Conservation (phyloP, 805 yeast genomes). For the Schizosaccharomyces japonicus region DNA sequence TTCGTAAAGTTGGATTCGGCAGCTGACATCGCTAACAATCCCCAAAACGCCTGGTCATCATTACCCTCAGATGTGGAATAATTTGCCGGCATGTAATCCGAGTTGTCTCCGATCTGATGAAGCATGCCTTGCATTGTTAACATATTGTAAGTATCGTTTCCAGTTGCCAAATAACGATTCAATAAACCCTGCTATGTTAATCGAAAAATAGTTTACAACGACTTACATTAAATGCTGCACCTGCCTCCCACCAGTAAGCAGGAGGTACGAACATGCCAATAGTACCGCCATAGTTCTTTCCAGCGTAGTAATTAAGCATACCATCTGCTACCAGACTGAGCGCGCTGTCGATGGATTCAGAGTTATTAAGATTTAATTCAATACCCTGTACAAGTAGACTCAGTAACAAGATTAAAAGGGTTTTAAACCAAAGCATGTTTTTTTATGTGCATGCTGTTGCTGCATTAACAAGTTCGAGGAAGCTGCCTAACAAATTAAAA, state of each 20-base stretch:
- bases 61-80: conserved; percentile 74
- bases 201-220: conserved; percentile 27
- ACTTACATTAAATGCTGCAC: conserved; percentile 36
- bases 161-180: conserved; percentile 8
- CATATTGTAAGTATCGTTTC: conserved; percentile 38
- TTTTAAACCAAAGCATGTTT: no score
- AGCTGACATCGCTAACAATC: conserved; percentile 61
- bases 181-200: conserved; percentile 20
- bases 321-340: conserved; percentile 33
- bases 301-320: conserved; percentile 45
- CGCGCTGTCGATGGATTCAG: conserved; percentile 25
- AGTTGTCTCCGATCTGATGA: conserved; percentile 38
- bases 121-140: conserved; percentile 35
- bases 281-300: conserved; percentile 42
- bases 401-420: background rate
- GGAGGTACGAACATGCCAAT: conserved; percentile 74
- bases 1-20: conserved; percentile 64
- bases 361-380: background rate
- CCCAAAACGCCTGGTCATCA: conserved; percentile 90
- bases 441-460: no score
- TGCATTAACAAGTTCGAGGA: no score
- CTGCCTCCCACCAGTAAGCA: conserved; percentile 93
- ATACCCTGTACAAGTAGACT: background rate
- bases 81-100: conserved; percentile 56
- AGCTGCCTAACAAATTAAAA: no score